These are phyloP conservation scores for Mrakia frigida DNA, from an alignment of 768 basidiomycete species.

Conservation along the genomic window DNA sequence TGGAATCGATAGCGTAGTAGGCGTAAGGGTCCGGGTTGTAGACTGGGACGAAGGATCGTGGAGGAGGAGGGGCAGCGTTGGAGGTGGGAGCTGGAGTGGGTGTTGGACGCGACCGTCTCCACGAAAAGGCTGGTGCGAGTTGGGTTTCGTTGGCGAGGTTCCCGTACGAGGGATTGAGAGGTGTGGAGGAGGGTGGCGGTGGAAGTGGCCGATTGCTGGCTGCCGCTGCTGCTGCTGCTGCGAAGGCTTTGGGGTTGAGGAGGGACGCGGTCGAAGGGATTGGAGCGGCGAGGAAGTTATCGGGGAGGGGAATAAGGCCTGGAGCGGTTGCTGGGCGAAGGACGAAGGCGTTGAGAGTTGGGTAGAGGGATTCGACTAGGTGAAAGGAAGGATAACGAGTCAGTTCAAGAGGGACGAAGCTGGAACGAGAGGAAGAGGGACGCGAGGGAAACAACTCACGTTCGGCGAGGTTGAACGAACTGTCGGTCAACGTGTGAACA, in stretches of 20 bases:
- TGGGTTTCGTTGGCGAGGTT: not conserved
- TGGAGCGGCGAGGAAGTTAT: slow-evolving; percentile 1
- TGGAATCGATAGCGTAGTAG: slow-evolving; percentile 4
- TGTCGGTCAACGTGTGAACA: slow-evolving; percentile 13
- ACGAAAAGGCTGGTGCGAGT: not conserved
- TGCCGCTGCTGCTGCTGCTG: not conserved
- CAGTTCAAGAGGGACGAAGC: not conserved
- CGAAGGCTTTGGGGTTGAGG: not conserved
- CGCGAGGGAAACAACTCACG: not conserved
- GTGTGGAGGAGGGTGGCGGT: not conserved
- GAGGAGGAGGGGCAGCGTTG: not conserved
- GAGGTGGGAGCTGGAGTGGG: not conserved
- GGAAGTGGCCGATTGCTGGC: not conserved
- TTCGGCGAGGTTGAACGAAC: slow-evolving; percentile 19
- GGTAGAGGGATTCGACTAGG: slow-evolving; percentile 21
- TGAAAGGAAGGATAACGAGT: not conserved
- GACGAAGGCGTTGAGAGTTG: slow-evolving; percentile 16
- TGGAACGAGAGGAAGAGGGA: not conserved
- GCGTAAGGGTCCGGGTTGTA: not conserved
- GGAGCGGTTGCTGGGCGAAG: not conserved
- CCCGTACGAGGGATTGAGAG: not conserved
- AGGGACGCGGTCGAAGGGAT: not conserved
- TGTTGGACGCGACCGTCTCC: not conserved
- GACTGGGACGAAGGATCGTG: not conserved
- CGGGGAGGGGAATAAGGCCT: not conserved